Evolutionary conservation across 208 protist genomes (phyloP).

Genomic region (Leishmania turanica): DNA sequence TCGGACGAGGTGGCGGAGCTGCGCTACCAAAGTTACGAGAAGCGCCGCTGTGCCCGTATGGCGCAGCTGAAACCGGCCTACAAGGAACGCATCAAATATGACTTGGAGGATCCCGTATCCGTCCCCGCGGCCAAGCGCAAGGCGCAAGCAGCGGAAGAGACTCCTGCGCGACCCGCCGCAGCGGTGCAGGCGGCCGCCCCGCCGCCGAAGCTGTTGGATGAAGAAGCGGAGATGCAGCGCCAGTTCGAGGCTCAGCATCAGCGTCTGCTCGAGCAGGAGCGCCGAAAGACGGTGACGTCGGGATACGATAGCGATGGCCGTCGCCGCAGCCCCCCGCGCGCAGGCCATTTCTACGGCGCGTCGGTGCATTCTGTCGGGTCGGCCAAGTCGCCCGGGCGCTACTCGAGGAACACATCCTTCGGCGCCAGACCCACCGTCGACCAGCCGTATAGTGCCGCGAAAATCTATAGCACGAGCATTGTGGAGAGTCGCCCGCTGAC

Average conservation of each 20-base stretch:
- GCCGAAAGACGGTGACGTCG: constrained; percentile 19
- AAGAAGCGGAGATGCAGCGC: constrained; percentile 32
- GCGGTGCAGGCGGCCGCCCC: constrained; percentile 5
- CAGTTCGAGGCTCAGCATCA: constrained; percentile 43
- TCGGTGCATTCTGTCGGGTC: constrained; percentile 17
- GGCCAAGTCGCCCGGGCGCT: constrained; percentile 14
- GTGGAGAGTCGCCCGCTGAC: constrained; percentile 43
- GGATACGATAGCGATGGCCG: constrained; percentile 17
- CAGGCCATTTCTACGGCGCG: constrained; percentile 23
- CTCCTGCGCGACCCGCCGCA: neutral
- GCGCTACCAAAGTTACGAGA: constrained; percentile 72
- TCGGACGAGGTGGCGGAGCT: constrained; percentile 46
- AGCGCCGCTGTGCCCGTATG: constrained; percentile 61
- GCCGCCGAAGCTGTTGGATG: constrained; percentile 11
- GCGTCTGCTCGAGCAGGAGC: constrained; percentile 32
- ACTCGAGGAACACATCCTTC: constrained; percentile 17
- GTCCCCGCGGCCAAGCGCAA: neutral
- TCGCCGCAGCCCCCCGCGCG: constrained; percentile 12
- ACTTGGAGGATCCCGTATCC: neutral
- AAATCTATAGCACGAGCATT: constrained; percentile 55
- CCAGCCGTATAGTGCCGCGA: constrained; percentile 33
- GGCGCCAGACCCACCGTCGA: constrained; percentile 10
- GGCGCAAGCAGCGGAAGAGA: neutral
- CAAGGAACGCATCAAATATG: neutral
- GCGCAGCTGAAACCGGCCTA: constrained; percentile 41